Conservation (phyloP, 345 rosid species). For the rapeseed (Brassica napus) region Da-Ae NC_063446.1:44097001-44097500, state of each 20-base stretch:
- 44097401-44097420: conserved; percentile 1
- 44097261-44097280: conserved; percentile 77
- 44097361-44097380: conserved; percentile 66
- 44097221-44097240: conserved; percentile 8
- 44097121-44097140: neutral
- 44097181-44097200: conserved; percentile 64
- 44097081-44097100: neutral
- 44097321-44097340: conserved; percentile 62
- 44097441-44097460: neutral
- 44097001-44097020: too few relatives aligned
- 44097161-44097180: conserved; percentile 77
- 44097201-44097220: conserved; percentile 10
- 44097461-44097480: neutral
- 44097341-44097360: conserved; percentile 52
- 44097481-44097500: neutral
- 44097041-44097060: too few relatives aligned
- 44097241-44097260: conserved; percentile 8
- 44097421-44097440: neutral
- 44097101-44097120: neutral
- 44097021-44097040: too few relatives aligned
- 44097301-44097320: conserved; percentile 57
- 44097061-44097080: neutral
- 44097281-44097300: conserved; percentile 65
- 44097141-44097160: conserved; percentile 1
- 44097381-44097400: conserved; percentile 41